Evolutionary conservation across 768 basidiomycete species (phyloP).

Genomic region (Trametes cubensis): DNA sequence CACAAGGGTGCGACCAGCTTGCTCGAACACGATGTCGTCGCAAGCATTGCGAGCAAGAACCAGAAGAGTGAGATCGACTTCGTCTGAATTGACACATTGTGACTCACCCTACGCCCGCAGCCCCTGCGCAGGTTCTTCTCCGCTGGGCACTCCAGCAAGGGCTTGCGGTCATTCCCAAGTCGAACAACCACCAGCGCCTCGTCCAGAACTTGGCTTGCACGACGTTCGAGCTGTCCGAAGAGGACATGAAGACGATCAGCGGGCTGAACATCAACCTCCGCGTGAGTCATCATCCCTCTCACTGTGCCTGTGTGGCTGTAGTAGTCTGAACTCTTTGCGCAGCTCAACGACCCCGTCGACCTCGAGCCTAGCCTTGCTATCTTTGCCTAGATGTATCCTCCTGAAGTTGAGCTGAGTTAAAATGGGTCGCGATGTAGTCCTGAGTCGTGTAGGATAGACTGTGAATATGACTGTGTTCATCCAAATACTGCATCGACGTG

Average conservation of each 20-base stretch:
- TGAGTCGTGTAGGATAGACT: conserved; percentile 9
- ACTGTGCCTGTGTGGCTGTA: too few relatives aligned
- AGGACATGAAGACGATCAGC: conserved; percentile 60
- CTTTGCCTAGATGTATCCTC: conserved; percentile 52
- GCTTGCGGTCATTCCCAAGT: conserved; percentile 55
- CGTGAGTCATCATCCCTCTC: conserved; percentile 42
- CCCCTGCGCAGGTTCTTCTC: conserved; percentile 46
- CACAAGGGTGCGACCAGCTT: conserved; percentile 55
- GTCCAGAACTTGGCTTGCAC: conserved; percentile 49
- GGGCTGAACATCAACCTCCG: conserved; percentile 63
- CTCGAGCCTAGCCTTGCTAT: conserved; percentile 69
- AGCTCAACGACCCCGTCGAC: conserved; percentile 73
- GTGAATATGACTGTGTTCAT: too few relatives aligned
- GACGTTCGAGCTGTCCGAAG: conserved; percentile 53
- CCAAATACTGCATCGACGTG: too few relatives aligned
- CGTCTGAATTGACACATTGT: not conserved
- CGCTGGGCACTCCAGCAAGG: conserved; percentile 54
- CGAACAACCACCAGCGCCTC: conserved; percentile 42
- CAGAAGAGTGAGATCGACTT: conserved; percentile 49
- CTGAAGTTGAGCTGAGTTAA: not conserved
- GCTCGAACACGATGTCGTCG: conserved; percentile 51
- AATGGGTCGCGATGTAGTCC: not conserved
- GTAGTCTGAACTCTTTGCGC: not conserved
- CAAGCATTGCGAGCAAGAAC: conserved; percentile 49
- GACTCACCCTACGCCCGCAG: not conserved